Evolutionary conservation across 164 flowering plant genomes (phyloP).

Genomic region (Malania oleifera): DNA sequence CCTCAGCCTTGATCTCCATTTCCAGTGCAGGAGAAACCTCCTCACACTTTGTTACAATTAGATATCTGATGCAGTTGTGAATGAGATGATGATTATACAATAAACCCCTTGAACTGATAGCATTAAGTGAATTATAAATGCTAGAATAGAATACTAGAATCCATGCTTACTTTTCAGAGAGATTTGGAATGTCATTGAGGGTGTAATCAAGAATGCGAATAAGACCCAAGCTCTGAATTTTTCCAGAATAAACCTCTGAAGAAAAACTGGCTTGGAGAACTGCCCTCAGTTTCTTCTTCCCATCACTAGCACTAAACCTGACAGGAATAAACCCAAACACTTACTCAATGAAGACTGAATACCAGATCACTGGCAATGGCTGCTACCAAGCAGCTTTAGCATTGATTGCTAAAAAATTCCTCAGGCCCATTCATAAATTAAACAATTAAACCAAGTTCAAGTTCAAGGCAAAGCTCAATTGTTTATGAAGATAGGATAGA

Average conservation of each 20-base stretch:
- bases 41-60: constrained; percentile 68
- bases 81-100: background rate
- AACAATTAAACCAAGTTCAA: no score
- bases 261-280: constrained; percentile 55
- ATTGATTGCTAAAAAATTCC: no score
- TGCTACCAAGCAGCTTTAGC: no score
- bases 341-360: no score
- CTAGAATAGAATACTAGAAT: no score
- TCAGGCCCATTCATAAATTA: no score
- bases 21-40: constrained; percentile 80
- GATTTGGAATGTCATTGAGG: constrained; percentile 66
- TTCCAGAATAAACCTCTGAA: constrained; percentile 61
- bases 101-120: no score
- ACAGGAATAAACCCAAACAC: background rate
- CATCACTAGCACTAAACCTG: constrained; percentile 79
- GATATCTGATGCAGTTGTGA: constrained; percentile 28
- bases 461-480: no score
- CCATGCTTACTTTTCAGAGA: constrained; percentile 63
- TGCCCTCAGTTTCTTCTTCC: constrained; percentile 61
- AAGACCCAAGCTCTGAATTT: constrained; percentile 77
- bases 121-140: no score
- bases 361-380: no score
- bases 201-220: constrained; percentile 68
- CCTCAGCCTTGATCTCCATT: constrained; percentile 44
- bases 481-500: no score